These are phyloP conservation scores for Leccinellum rugosiceps DNA, from an alignment of 768 basidiomycete species.

Conservation along the genomic window DNA sequence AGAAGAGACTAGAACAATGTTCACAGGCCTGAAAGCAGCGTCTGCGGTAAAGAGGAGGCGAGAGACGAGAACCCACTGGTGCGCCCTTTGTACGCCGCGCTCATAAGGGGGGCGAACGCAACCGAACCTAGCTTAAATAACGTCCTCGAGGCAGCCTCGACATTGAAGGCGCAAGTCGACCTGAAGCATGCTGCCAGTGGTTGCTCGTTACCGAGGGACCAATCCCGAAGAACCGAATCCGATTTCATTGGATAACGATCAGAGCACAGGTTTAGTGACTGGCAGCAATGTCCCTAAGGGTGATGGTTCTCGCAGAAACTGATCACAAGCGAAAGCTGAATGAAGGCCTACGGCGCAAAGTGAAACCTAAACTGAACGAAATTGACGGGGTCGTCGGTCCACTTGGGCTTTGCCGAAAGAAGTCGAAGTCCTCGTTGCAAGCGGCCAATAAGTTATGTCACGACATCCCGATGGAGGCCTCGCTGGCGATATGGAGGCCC, in stretches of 20 bases:
- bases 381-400: too few species aligned
- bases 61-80: neutral
- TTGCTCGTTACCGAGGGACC: neutral
- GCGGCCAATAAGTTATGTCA: too few species aligned
- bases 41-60: neutral
- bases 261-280: neutral
- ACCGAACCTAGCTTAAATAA: neutral
- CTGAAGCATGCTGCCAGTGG: neutral
- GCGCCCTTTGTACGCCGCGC: neutral
- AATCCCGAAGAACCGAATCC: neutral
- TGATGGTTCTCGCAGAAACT: neutral
- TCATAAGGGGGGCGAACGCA: slow-evolving; percentile 2
- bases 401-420: too few species aligned
- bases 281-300: neutral
- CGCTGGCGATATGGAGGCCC: too few species aligned
- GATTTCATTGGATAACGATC: neutral
- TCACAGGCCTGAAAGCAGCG: neutral
- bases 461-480: too few species aligned
- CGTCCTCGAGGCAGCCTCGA: slow-evolving; percentile 1
- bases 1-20: neutral
- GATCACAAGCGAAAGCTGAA: neutral
- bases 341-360: neutral
- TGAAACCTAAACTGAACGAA: neutral
- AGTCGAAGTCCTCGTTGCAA: too few species aligned
- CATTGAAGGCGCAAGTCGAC: neutral